Conservation (phyloP, 768 basidiomycete genomes). For the Exidia glandulosa region DNA sequence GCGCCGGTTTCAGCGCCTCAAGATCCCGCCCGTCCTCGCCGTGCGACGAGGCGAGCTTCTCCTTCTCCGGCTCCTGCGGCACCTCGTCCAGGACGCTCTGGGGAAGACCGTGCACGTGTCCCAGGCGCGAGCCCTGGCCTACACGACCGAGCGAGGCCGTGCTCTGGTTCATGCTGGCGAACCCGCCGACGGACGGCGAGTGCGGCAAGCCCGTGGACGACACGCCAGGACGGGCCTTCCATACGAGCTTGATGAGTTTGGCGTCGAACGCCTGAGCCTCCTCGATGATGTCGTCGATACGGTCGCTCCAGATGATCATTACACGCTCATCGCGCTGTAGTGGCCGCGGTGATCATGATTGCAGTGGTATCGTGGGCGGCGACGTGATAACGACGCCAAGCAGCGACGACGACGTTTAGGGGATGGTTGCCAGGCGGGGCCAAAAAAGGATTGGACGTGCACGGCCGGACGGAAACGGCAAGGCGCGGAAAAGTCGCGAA, state of each 20-base stretch:
- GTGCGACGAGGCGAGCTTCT: conserved; percentile 43
- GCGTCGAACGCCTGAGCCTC: background rate
- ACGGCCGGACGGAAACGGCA: too few species aligned
- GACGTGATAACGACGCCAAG: background rate
- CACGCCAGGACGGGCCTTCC: conserved; percentile 31
- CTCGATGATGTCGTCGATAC: conserved; percentile 59
- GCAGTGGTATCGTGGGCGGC: background rate
- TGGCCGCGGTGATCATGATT: background rate
- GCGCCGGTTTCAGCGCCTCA: conserved; percentile 18
- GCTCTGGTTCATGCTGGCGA: background rate
- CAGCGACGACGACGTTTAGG: background rate
- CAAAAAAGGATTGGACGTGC: too few species aligned
- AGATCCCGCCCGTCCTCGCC: conserved; percentile 37
- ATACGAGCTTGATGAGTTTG: conserved; percentile 72
- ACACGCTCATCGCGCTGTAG: conserved; percentile 69
- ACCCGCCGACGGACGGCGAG: background rate
- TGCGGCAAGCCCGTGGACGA: background rate
- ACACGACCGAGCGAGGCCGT: background rate
- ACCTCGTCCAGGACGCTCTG: background rate
- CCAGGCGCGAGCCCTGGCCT: background rate
- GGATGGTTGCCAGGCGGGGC: background rate
- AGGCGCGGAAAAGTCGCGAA: background rate
- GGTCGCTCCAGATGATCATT: conserved; percentile 76
- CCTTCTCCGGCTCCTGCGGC: conserved; percentile 16
- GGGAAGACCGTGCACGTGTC: background rate